phyloP scores from a whole-genome alignment of 2,329 filamentous ascomycete species.

The Chaetomiaceae sp. region DNA sequence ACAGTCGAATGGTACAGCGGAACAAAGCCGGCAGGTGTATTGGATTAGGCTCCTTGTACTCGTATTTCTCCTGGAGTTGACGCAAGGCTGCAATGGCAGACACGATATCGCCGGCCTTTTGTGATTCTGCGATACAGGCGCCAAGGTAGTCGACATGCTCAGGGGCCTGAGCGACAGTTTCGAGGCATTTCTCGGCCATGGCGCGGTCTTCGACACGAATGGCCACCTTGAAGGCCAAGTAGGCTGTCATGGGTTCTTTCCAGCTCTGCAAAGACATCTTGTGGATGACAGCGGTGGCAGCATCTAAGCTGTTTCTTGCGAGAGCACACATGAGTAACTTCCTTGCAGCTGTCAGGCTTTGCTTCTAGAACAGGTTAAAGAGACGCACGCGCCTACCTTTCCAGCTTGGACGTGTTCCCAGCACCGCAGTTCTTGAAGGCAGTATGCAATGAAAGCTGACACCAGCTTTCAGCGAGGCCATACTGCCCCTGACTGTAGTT shows the following conservation, averaged over 20 bases:
- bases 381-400: slow-evolving; percentile 50
- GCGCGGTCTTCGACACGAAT: slow-evolving; percentile 55
- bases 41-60: slow-evolving; percentile 42
- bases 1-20: slow-evolving; percentile 54
- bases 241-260: slow-evolving; percentile 62
- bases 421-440: slow-evolving; percentile 64
- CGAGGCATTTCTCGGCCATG: slow-evolving; percentile 60
- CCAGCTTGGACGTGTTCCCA: slow-evolving; percentile 63
- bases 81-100: slow-evolving; percentile 58
- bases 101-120: slow-evolving; percentile 56
- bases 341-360: slow-evolving; percentile 40
- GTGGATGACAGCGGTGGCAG: slow-evolving; percentile 52
- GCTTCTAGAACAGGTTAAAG: neutral
- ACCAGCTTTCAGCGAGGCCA: slow-evolving; percentile 63
- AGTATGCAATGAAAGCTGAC: slow-evolving; percentile 60
- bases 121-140: slow-evolving; percentile 74
- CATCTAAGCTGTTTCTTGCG: slow-evolving; percentile 49
- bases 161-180: slow-evolving; percentile 50
- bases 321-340: slow-evolving; percentile 70
- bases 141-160: slow-evolving; percentile 64
- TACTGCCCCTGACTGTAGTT: slow-evolving; percentile 50
- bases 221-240: slow-evolving; percentile 71
- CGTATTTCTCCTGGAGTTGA: slow-evolving; percentile 54
- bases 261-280: slow-evolving; percentile 55
- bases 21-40: slow-evolving; percentile 61